Conservation (phyloP, 2,329 filamentous ascomycete species). For the Zarea fungicola region DNA sequence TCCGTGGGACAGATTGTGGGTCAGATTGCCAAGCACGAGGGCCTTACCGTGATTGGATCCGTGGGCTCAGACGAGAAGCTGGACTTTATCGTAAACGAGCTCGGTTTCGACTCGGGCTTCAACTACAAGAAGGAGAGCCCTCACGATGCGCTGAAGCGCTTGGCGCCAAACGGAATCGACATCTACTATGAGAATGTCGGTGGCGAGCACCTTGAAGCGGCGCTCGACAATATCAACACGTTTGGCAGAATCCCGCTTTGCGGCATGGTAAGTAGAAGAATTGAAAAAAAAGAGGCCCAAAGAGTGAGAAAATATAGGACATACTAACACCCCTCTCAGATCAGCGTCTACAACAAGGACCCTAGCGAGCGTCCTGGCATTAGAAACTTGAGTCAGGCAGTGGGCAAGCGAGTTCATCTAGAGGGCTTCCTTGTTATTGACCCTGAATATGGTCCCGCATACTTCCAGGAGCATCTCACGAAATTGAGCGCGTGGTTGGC, state of each 20-base stretch:
- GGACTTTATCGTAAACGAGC: conserved; percentile 52
- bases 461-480: conserved; percentile 67
- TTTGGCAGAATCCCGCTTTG: conserved; percentile 62
- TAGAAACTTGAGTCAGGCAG: conserved; percentile 58
- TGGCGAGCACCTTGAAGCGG: conserved; percentile 46
- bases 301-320: conserved; percentile 2
- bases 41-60: conserved; percentile 71
- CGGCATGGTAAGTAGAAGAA: conserved; percentile 46
- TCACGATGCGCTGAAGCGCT: conserved; percentile 58
- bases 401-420: conserved; percentile 65
- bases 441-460: conserved; percentile 59
- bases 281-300: background rate
- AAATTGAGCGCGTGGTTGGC: conserved; percentile 70
- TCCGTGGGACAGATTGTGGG: conserved; percentile 80
- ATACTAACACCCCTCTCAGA: conserved; percentile 27
- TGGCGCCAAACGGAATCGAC: conserved; percentile 74
- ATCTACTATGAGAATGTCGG: conserved; percentile 55
- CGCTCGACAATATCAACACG: conserved; percentile 44
- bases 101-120: conserved; percentile 59
- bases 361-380: conserved; percentile 56
- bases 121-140: conserved; percentile 85
- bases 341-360: conserved; percentile 67
- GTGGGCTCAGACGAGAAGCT: conserved; percentile 78
- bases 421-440: conserved; percentile 72
- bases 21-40: conserved; percentile 77